Evolutionary conservation across 2,329 filamentous ascomycete genomes (phyloP).

Genomic region (Gnomoniopsis sp.): DNA sequence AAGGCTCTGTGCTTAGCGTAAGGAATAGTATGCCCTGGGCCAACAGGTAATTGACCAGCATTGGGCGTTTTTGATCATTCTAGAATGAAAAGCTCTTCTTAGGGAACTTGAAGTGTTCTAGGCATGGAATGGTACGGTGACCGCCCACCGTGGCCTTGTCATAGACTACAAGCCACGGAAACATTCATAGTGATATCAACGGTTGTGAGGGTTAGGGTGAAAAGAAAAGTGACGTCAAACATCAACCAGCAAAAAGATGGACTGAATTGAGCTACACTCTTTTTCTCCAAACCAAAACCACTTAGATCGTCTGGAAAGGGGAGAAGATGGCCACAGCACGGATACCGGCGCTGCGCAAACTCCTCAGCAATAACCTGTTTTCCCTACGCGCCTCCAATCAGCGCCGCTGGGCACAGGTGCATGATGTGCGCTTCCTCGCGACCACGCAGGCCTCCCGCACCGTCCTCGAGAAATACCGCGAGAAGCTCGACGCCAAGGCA

Average conservation of each 20-base stretch:
- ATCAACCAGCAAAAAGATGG: background rate
- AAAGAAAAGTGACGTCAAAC: background rate
- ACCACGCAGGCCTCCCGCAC: slow-evolving; percentile 67
- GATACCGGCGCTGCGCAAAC: slow-evolving; percentile 45
- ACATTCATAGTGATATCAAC: no score
- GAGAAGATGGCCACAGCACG: slow-evolving; percentile 46
- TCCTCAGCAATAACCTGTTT: slow-evolving; percentile 33
- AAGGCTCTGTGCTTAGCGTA: no score
- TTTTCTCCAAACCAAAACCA: background rate
- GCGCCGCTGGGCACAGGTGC: slow-evolving; percentile 84
- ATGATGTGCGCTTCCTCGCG: slow-evolving; percentile 85
- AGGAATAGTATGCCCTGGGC: no score
- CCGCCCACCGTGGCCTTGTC: no score
- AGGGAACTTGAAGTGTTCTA: no score
- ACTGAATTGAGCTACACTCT: background rate
- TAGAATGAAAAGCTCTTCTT: no score
- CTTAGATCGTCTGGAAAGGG: background rate
- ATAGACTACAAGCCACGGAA: no score
- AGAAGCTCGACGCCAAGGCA: slow-evolving; percentile 77
- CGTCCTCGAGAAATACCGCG: slow-evolving; percentile 79
- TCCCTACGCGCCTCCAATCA: slow-evolving; percentile 47
- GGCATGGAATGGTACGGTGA: no score
- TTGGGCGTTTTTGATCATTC: no score
- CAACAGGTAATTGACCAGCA: background rate
- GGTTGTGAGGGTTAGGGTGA: background rate